A percentile compares a stretch with the other conserved stretches of the same genome.
phyloP scores from a whole-genome alignment of 805 yeast genomes.

The Torulaspora gathmanii region DNA sequence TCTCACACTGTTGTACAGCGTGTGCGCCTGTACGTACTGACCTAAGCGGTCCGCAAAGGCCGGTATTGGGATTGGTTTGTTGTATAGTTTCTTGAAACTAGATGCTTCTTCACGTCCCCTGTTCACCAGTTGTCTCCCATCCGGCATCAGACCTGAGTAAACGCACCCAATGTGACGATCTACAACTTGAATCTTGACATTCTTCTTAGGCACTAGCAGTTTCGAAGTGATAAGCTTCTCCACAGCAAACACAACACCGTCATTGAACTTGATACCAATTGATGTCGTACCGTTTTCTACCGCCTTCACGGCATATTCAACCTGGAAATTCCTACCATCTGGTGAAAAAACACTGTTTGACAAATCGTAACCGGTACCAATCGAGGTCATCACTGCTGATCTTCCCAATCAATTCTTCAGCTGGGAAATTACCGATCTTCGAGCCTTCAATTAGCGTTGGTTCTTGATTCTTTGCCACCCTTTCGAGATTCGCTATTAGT shows the following conservation, averaged over 20 bases:
- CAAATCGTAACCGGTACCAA: slow-evolving; percentile 98
- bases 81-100: slow-evolving; percentile 70
- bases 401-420: background rate
- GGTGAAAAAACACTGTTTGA: slow-evolving; percentile 88
- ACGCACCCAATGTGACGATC: slow-evolving; percentile 94
- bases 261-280: slow-evolving; percentile 84
- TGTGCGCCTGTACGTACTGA: slow-evolving; percentile 88
- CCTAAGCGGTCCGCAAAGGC: slow-evolving; percentile 85
- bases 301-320: slow-evolving; percentile 95
- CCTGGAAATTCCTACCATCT: slow-evolving; percentile 95
- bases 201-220: slow-evolving; percentile 80
- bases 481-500: slow-evolving; percentile 6
- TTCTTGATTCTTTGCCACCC: slow-evolving; percentile 16
- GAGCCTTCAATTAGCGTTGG: background rate
- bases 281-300: slow-evolving; percentile 97
- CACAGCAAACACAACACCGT: slow-evolving; percentile 96
- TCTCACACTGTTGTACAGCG: slow-evolving; percentile 93
- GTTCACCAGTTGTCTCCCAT: slow-evolving; percentile 88
- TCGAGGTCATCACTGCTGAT: slow-evolving; percentile 58
- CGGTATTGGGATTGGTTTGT: slow-evolving; percentile 71
- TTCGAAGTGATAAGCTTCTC: slow-evolving; percentile 87
- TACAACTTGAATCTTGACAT: slow-evolving; percentile 85
- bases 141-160: slow-evolving; percentile 93
- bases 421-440: background rate
- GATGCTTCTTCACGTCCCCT: slow-evolving; percentile 91